A percentile compares a stretch with the other conserved stretches of the same genome.
These are phyloP conservation scores for Fusarium coicis DNA, from an alignment of 2,329 filamentous ascomycete species.

Conservation along the genomic window DNA sequence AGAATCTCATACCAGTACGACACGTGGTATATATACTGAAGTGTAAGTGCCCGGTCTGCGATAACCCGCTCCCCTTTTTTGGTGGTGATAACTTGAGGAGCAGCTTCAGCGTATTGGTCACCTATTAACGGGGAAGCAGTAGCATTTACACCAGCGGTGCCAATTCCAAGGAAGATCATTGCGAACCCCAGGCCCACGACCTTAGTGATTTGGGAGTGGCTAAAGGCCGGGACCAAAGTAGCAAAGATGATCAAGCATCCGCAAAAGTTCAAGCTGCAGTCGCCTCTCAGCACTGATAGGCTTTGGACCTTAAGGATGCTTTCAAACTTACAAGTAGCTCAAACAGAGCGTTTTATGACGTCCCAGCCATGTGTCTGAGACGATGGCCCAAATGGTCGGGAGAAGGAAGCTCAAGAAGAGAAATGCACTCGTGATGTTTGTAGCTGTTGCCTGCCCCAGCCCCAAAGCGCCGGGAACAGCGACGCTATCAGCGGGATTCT, in stretches of 20 bases:
- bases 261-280: not conserved
- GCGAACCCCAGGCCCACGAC: not conserved
- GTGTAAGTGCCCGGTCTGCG: not conserved
- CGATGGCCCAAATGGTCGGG: not conserved
- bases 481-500: not conserved
- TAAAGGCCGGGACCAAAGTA: not conserved
- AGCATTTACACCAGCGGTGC: not conserved
- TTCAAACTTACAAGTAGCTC: not conserved
- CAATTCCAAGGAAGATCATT: not conserved
- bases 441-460: not conserved
- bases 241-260: not conserved
- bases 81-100: not conserved
- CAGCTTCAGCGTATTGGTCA: not conserved
- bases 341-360: not conserved
- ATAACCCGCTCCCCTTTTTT: not conserved
- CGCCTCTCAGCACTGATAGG: fast-evolving
- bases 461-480: not conserved
- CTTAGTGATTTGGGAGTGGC: not conserved
- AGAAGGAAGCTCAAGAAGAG: not conserved
- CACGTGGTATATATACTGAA: not conserved
- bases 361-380: not conserved
- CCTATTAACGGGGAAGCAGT: not conserved
- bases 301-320: not conserved
- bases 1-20: not conserved
- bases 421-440: not conserved